phyloP scores from a whole-genome alignment of 257 asterid species.

The Handroanthus guayacan region DNA sequence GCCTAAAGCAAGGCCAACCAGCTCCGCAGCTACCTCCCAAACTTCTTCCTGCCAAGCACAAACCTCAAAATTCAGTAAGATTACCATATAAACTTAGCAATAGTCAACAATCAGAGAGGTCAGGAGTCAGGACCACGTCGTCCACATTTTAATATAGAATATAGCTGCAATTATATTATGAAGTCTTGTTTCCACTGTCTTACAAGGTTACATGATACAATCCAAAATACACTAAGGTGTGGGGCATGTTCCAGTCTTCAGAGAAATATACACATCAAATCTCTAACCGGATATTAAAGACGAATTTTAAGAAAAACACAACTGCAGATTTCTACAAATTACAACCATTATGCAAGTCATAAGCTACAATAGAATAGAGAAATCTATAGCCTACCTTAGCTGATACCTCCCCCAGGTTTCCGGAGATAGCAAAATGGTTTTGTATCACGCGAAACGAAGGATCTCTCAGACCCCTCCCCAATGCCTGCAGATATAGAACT shows the following conservation, averaged over 20 bases:
- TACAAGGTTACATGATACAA: constrained; percentile 12
- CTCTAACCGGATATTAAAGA: neutral
- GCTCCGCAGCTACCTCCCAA: constrained; percentile 98
- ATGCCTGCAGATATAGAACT: constrained; percentile 67
- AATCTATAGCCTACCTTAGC: constrained; percentile 69
- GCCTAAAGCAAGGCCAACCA: constrained; percentile 92
- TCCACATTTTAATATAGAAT: constrained; percentile 10
- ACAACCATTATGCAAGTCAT: neutral
- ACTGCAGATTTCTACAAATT: neutral
- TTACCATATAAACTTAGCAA: constrained; percentile 8
- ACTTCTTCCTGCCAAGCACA: constrained; percentile 84
- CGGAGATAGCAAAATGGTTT: constrained; percentile 87
- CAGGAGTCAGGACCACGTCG: neutral
- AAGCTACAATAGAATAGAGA: constrained; percentile 1
- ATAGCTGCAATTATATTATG: constrained; percentile 13
- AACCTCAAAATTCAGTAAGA: constrained; percentile 36
- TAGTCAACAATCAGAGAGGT: constrained; percentile 8
- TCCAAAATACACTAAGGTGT: neutral
- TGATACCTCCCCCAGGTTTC: constrained; percentile 89
- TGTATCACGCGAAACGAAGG: constrained; percentile 97
- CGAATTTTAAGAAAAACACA: neutral
- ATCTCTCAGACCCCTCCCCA: constrained; percentile 95
- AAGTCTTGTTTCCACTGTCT: constrained; percentile 20
- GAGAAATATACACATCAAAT: neutral
- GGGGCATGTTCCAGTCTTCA: neutral